phyloP scores from a whole-genome alignment of 202 grass and related monocot species.

The Panicum hallii region DNA sequence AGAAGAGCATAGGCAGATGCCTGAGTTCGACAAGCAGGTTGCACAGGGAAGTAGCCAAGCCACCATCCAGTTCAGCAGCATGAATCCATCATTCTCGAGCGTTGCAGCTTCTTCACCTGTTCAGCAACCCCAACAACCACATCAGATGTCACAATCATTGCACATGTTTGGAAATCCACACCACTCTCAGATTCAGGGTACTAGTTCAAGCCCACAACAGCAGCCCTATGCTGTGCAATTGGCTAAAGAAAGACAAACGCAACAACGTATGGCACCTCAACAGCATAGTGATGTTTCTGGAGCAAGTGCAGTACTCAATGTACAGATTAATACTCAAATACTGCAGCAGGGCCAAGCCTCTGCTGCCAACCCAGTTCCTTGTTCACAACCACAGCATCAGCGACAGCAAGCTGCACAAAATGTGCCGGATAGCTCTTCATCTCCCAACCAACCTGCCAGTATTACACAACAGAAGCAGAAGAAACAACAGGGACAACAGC shows the following conservation, averaged over 20 bases:
- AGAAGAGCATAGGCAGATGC: constrained; percentile 66
- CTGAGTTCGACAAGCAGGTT: constrained; percentile 66
- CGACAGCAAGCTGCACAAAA: constrained; percentile 56
- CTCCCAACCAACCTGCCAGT: constrained; percentile 53
- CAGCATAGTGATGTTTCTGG: constrained; percentile 64
- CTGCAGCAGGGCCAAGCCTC: constrained; percentile 57
- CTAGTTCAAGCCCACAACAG: constrained; percentile 68
- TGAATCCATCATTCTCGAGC: constrained; percentile 57
- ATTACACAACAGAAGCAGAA: constrained; percentile 60
- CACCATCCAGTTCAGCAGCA: constrained; percentile 56
- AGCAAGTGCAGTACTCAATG: constrained; percentile 48
- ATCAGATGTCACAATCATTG: constrained; percentile 65
- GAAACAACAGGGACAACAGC: constrained; percentile 63
- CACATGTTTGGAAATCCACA: constrained; percentile 63
- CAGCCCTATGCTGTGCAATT: constrained; percentile 62
- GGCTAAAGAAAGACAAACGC: constrained; percentile 70
- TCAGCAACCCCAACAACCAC: constrained; percentile 59
- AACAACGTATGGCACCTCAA: constrained; percentile 53
- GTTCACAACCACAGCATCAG: constrained; percentile 54
- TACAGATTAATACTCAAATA: constrained; percentile 55
- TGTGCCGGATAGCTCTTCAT: constrained; percentile 35
- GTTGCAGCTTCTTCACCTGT: constrained; percentile 57
- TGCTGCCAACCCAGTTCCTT: constrained; percentile 41
- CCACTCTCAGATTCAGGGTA: constrained; percentile 61
- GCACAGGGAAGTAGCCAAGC: constrained; percentile 61